Evolutionary conservation across 2,329 filamentous ascomycete species (phyloP).

Genomic region (Endoconidiophora laricicola): DNA sequence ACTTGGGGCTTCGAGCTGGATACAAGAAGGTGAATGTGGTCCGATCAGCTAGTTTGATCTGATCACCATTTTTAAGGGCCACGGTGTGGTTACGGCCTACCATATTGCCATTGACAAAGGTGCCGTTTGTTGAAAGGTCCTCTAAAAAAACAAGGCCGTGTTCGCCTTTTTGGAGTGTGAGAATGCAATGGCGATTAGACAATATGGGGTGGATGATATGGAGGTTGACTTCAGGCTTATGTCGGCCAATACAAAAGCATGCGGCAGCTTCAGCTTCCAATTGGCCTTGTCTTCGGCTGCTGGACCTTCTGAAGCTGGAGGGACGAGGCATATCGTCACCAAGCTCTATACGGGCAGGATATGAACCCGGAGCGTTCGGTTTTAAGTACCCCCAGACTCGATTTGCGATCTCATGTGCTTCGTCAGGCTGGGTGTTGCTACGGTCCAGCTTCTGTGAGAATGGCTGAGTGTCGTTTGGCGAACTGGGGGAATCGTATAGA

Average conservation of each 20-base stretch:
- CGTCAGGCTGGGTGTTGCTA: constrained; percentile 39
- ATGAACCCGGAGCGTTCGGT: constrained; percentile 15
- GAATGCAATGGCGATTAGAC: constrained; percentile 64
- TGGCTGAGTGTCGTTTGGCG: constrained; percentile 6
- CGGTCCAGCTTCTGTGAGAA: constrained; percentile 6
- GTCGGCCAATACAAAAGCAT: constrained; percentile 13
- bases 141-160: constrained; percentile 55
- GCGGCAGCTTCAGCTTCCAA: constrained; percentile 23
- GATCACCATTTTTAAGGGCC: constrained; percentile 76
- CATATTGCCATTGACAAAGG: constrained; percentile 82
- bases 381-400: constrained; percentile 86
- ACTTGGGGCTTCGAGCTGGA: constrained; percentile 46
- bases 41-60: constrained; percentile 72
- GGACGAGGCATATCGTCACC: constrained; percentile 52
- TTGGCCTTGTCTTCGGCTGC: too few relatives aligned
- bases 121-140: constrained; percentile 90
- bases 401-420: constrained; percentile 66
- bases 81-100: constrained; percentile 84
- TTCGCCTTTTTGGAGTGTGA: constrained; percentile 46
- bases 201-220: constrained; percentile 46
- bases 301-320: neutral
- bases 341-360: constrained; percentile 60
- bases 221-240: constrained; percentile 33
- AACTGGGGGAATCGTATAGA: constrained; percentile 1
- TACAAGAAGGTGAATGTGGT: constrained; percentile 87